Base-by-base conservation (phyloP, 176 grass and related monocot genomes). In the Melocanna baccifera region DNA sequence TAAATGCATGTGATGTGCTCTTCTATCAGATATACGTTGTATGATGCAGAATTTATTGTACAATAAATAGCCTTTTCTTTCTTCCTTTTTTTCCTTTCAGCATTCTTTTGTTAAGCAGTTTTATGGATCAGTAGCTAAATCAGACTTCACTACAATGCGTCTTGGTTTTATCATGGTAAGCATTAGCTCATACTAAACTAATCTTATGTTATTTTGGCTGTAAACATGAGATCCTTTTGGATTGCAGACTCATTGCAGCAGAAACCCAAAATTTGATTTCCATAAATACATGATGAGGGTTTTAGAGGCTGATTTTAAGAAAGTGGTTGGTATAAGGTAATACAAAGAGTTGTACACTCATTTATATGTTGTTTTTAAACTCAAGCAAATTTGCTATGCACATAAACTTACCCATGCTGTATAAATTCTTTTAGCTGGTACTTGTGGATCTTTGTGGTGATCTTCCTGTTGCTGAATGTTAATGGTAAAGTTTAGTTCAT, bases 291-390 rank as follows among this genome's bases (percentile, higher is more conserved):
- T 96, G 96, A 16, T 96, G n/a, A 87, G 89, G 69, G 89, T 89
- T 73, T 87, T 98, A 45, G 96, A 98, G 91, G 88, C 91, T 87
- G 96, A 98, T 90, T 96, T 94, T 78, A 95, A 94, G 82, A 98
- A 92, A 89, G 96, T 96, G 39, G 96, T 98, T 23, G 96, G 93
- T 51, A 99, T 99, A 92, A 99, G 96, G 96, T 99, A 92, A 82
- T 47, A n/a, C 55, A 55, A 16, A 69, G 51, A 69, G 3, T 37
- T 7, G 32, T 12, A 42, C 4, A 5, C 29, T 47, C 77, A 39
- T 52, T 62, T 29, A 28, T 89, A 73, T 67, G 53, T 82, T 67
- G 3, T 69, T 80, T 85, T n/a, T 74, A 68, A 73, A 12, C 84
- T 71, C 14, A 73, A 50, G 9, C 14, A 37, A 40, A 18, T 72